Conservation (phyloP, 176 grass and related monocot species). For the Ensete glaucum region DNA sequence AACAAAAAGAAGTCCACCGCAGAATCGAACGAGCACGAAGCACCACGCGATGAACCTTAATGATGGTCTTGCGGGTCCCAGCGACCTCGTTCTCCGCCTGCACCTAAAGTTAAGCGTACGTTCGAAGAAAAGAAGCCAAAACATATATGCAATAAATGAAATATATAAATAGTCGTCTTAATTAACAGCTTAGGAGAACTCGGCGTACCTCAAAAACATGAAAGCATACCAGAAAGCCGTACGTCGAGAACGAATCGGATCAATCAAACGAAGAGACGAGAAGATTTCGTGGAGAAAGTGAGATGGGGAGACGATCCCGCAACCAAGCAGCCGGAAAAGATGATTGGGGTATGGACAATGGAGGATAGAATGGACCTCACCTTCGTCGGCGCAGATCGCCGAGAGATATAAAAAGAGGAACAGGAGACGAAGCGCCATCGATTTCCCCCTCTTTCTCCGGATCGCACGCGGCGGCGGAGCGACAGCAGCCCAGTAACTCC, state of each 20-base stretch:
- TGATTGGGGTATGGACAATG: background rate
- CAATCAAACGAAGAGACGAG: too few relatives aligned
- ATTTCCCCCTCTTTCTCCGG: background rate
- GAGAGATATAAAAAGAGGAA: conserved; percentile 26
- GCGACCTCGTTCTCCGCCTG: too few relatives aligned
- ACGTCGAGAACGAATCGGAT: too few relatives aligned
- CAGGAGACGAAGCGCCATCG: conserved; percentile 15
- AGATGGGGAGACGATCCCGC: background rate
- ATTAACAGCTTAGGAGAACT: background rate
- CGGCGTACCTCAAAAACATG: background rate
- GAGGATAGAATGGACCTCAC: conserved; percentile 26
- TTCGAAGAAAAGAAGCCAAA: background rate
- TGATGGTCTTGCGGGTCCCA: too few relatives aligned
- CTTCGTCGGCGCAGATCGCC: conserved; percentile 34
- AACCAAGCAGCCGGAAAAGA: background rate
- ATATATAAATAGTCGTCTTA: too few relatives aligned
- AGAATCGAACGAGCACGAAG: background rate
- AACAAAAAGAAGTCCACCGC: background rate
- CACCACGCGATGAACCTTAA: background rate
- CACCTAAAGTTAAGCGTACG: too few relatives aligned
- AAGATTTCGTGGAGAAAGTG: background rate
- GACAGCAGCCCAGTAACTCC: background rate
- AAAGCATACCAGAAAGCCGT: too few relatives aligned
- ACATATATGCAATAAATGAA: background rate
- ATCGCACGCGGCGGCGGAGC: background rate